Conservation (phyloP, 2,329 filamentous ascomycete species). For the Neopestalotiopsis clavispora region DNA sequence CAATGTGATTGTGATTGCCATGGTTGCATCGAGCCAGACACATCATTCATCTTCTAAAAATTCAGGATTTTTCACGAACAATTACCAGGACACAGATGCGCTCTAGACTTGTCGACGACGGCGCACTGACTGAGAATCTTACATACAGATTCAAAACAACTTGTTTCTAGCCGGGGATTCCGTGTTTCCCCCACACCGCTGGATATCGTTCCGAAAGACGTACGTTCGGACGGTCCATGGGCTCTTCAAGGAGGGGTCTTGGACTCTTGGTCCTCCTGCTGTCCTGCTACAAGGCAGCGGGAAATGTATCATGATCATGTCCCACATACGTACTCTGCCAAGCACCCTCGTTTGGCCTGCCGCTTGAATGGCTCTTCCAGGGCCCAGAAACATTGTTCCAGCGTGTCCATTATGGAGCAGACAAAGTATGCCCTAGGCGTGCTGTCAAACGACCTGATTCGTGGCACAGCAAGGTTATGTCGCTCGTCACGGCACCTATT, state of each 20-base stretch:
- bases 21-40: neutral
- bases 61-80: neutral
- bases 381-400: neutral
- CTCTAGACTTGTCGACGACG: neutral
- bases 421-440: neutral
- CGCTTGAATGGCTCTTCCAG: neutral
- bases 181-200: neutral
- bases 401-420: neutral
- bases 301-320: neutral
- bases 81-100: neutral
- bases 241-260: neutral
- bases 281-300: neutral
- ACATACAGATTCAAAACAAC: neutral
- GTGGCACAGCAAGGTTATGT: neutral
- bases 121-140: neutral
- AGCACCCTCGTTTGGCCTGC: neutral
- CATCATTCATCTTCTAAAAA: neutral
- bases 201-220: neutral
- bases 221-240: neutral
- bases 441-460: neutral
- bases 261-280: neutral
- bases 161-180: neutral
- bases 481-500: neutral
- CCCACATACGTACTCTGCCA: neutral
- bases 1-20: neutral